These are phyloP conservation scores for Entrophospora sp. DNA, from an alignment of 192 early-diverging fungal species.

Conservation along the genomic window DNA sequence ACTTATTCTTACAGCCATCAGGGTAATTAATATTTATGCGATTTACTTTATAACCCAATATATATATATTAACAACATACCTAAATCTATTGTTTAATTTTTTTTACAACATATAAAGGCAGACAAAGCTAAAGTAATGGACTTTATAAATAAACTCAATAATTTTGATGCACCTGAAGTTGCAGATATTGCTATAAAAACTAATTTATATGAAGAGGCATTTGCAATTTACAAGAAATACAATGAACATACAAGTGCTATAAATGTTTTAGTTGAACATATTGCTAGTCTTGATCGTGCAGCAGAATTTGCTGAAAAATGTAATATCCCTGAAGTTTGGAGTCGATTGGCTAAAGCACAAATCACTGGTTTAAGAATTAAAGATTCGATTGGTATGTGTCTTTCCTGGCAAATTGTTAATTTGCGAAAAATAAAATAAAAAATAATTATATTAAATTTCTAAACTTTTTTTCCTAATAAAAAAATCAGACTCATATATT, in stretches of 20 bases:
- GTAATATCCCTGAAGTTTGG: slow-evolving; percentile 90
- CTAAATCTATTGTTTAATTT: background rate
- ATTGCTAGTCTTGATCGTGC: slow-evolving; percentile 92
- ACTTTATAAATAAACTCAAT: slow-evolving; percentile 88
- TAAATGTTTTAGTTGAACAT: slow-evolving; percentile 87
- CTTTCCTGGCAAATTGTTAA: too few species aligned
- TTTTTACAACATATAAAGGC: too few species aligned
- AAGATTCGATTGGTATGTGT: slow-evolving; percentile 80
- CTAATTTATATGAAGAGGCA: slow-evolving; percentile 89
- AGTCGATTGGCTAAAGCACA: slow-evolving; percentile 92
- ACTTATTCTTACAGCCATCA: slow-evolving; percentile 94
- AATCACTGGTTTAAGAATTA: slow-evolving; percentile 78
- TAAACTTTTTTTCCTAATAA: background rate
- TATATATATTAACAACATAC: background rate
- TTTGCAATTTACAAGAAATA: slow-evolving; percentile 95
- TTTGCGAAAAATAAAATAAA: too few species aligned
- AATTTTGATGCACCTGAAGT: slow-evolving; percentile 98
- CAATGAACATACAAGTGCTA: slow-evolving; percentile 78
- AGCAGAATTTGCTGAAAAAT: slow-evolving; percentile 89
- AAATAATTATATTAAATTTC: too few species aligned
- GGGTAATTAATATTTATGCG: slow-evolving; percentile 31
- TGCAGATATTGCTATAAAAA: slow-evolving; percentile 88
- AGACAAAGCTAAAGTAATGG: slow-evolving; percentile 87
- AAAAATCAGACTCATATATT: slow-evolving; percentile 79
- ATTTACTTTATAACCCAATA: background rate